These are phyloP conservation scores for Sapria himalayana DNA, from an alignment of 345 rosid genomes.

Conservation along the genomic window DNA sequence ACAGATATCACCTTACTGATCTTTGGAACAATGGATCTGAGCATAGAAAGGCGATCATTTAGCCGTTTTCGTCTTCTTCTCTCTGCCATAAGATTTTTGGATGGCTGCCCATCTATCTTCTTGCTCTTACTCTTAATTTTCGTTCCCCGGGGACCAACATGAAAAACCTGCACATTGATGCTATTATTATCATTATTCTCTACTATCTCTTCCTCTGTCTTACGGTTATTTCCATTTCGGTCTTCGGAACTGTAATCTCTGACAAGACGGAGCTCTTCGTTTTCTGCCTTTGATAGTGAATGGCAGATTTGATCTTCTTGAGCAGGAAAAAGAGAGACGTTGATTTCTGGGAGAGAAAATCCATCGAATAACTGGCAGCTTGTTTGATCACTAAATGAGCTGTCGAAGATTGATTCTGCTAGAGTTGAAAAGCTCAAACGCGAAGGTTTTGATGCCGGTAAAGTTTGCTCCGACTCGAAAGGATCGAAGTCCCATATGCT, in stretches of 20 bases:
- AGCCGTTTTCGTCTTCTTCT: conserved; percentile 70
- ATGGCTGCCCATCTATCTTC: conserved; percentile 69
- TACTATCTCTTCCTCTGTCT: conserved; percentile 18
- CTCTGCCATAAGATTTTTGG: conserved; percentile 83
- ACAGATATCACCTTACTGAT: conserved; percentile 51
- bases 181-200: too few relatives aligned
- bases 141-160: conserved; percentile 19
- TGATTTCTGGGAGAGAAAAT: conserved; percentile 19
- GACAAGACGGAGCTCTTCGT: conserved; percentile 20
- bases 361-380: conserved; percentile 19
- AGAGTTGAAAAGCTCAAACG: conserved; percentile 14
- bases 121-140: conserved; percentile 24
- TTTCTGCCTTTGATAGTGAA: conserved; percentile 21
- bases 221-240: conserved; percentile 12
- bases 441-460: conserved; percentile 16
- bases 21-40: conserved; percentile 85
- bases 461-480: conserved; percentile 17
- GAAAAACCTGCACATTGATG: conserved; percentile 11
- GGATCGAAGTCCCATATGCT: conserved; percentile 34
- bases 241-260: conserved; percentile 14
- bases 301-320: conserved; percentile 15
- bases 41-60: conserved; percentile 70
- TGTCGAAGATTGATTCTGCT: conserved; percentile 19
- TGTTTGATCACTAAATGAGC: conserved; percentile 16
- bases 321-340: conserved; percentile 17